These are phyloP conservation scores for Penicillium sclerotigenum DNA, from an alignment of 2,329 filamentous ascomycete species.

Conservation along the genomic window DNA sequence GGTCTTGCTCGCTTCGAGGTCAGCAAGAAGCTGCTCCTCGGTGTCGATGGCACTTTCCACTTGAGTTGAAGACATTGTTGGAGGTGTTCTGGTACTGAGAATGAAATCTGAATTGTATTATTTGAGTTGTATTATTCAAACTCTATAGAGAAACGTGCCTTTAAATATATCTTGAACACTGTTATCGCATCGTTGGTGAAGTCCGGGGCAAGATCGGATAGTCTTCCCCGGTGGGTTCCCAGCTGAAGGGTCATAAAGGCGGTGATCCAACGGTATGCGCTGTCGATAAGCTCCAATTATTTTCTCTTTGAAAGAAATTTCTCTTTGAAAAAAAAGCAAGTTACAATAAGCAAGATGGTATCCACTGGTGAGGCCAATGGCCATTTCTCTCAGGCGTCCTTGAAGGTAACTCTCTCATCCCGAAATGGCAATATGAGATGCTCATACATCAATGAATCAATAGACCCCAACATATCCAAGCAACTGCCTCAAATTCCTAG, in stretches of 20 bases:
- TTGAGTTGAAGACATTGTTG: not conserved
- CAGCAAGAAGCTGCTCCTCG: conserved; percentile 18
- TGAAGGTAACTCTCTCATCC: not conserved
- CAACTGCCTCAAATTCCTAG: conserved; percentile 1
- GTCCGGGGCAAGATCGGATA: not conserved
- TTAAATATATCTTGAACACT: not conserved
- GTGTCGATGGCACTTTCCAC: conserved; percentile 10
- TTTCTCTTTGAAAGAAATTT: too few relatives aligned
- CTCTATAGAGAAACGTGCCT: not conserved
- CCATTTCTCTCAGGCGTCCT: not conserved
- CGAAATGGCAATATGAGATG: not conserved
- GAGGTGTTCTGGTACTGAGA: not conserved
- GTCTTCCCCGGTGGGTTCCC: not conserved
- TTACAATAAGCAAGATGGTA: not conserved
- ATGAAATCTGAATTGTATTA: not conserved
- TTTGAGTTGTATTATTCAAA: too few relatives aligned
- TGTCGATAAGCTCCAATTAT: not conserved
- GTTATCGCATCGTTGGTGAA: not conserved
- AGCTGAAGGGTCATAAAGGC: not conserved
- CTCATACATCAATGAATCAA: not conserved
- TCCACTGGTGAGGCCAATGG: not conserved
- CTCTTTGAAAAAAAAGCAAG: not conserved
- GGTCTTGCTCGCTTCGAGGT: conserved; percentile 24
- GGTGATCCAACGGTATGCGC: not conserved
- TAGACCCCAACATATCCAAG: conserved; percentile 6